A percentile compares a stretch with the other conserved stretches of the same genome.
Conservation (phyloP, 1,139 yeast genomes). For the Wickerhamiella infanticola region DNA sequence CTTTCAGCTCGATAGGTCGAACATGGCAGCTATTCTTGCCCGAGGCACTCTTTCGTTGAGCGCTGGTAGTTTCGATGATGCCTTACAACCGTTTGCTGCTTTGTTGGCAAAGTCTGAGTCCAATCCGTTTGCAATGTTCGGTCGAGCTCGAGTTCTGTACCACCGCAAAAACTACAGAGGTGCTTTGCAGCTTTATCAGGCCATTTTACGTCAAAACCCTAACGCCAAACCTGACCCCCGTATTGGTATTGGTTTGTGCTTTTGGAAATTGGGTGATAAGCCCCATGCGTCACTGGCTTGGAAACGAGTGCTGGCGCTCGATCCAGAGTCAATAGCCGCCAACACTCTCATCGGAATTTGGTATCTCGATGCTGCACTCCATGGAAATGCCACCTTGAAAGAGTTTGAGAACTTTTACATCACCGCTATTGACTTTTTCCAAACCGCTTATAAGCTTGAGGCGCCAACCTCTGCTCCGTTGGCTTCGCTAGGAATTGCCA, state of each 20-base stretch:
- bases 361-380: conserved; percentile 48
- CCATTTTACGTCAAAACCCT: conserved; percentile 63
- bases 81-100: conserved; percentile 33
- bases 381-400: conserved; percentile 17
- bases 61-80: conserved; percentile 48
- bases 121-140: conserved; percentile 65
- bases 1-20: conserved; percentile 27
- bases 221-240: conserved; percentile 74
- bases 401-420: conserved; percentile 24
- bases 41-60: conserved; percentile 38
- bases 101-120: conserved; percentile 26
- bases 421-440: conserved; percentile 24
- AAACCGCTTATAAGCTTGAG: conserved; percentile 24
- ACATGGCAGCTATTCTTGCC: conserved; percentile 39
- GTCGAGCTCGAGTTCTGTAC: conserved; percentile 71
- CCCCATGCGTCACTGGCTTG: conserved; percentile 68
- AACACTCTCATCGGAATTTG: conserved; percentile 52
- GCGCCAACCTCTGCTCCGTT: conserved; percentile 28
- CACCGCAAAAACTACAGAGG: conserved; percentile 55
- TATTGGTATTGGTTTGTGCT: conserved; percentile 87
- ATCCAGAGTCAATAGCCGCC: conserved; percentile 36
- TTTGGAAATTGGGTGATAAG: conserved; percentile 73
- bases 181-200: conserved; percentile 74
- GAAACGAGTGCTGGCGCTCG: conserved; percentile 60
- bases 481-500: conserved; percentile 33